Conservation (phyloP, 441 rosid genomes). For the Pelargonium citronellum region DNA sequence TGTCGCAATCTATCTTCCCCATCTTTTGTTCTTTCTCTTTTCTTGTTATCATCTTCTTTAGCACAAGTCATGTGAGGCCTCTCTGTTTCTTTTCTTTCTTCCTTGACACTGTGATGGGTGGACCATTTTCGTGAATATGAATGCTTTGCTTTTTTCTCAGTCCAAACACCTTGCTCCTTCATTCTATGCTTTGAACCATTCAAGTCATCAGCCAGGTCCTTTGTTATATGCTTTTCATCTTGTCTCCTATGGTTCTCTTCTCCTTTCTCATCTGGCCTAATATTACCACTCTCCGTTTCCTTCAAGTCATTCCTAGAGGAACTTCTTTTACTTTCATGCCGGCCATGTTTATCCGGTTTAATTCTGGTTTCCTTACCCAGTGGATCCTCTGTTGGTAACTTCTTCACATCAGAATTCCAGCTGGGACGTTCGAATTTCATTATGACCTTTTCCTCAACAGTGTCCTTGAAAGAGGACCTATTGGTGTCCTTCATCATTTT, state of each 20-base stretch:
- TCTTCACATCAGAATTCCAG: constrained; percentile 27
- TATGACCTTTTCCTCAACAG: constrained; percentile 25
- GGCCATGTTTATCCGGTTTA: constrained; percentile 34
- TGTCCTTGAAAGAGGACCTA: constrained; percentile 28
- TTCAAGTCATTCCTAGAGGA: constrained; percentile 31
- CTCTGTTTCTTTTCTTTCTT: constrained; percentile 46
- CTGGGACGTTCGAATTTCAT: constrained; percentile 32
- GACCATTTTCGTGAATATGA: constrained; percentile 45
- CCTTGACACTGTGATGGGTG: constrained; percentile 39
- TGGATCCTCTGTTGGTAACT: constrained; percentile 28
- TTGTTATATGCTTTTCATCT: constrained; percentile 43
- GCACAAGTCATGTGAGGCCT: constrained; percentile 41
- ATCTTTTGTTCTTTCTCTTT: constrained; percentile 49
- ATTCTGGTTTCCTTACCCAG: constrained; percentile 32
- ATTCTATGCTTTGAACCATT: constrained; percentile 45
- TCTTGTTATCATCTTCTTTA: constrained; percentile 51
- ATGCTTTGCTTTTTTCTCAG: constrained; percentile 47
- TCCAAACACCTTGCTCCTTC: constrained; percentile 29
- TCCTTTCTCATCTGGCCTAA: constrained; percentile 37
- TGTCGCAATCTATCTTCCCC: constrained; percentile 51
- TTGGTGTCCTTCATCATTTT: constrained; percentile 23
- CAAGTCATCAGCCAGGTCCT: constrained; percentile 45
- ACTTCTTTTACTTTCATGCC: constrained; percentile 40
- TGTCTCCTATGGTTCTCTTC: constrained; percentile 38
- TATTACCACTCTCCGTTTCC: constrained; percentile 33